These are phyloP conservation scores for Aspergillus thermomutatus DNA, from an alignment of 2,329 filamentous ascomycete species.

Conservation along the genomic window DNA sequence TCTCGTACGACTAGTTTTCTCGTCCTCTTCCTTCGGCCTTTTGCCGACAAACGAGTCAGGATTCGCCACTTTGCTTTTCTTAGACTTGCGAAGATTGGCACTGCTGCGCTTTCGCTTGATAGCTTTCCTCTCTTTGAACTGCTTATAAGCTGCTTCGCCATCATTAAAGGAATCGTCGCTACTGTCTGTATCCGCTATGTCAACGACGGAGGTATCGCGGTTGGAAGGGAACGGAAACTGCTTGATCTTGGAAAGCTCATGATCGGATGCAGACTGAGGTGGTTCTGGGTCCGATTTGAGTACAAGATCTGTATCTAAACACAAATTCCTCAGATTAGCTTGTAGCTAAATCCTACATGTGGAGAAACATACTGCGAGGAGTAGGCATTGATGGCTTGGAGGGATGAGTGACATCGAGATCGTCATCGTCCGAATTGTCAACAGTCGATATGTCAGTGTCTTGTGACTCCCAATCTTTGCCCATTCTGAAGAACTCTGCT, in stretches of 20 bases:
- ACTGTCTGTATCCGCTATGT: conserved; percentile 22
- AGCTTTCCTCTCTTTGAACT: conserved; percentile 60
- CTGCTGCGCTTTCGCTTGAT: conserved; percentile 52
- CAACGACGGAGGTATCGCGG: conserved; percentile 17
- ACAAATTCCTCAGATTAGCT: conserved; percentile 17
- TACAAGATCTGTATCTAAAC: conserved; percentile 1
- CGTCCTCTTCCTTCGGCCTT: conserved; percentile 24
- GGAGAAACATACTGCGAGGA: conserved; percentile 9
- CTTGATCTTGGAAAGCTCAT: neutral
- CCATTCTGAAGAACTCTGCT: conserved; percentile 22
- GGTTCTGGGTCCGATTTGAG: neutral
- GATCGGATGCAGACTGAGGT: neutral
- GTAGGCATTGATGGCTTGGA: conserved; percentile 5
- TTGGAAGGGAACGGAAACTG: conserved; percentile 9
- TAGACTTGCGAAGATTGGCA: conserved; percentile 47
- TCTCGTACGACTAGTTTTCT: conserved; percentile 17
- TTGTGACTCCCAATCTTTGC: conserved; percentile 21
- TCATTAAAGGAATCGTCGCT: conserved; percentile 36
- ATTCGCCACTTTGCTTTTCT: conserved; percentile 41
- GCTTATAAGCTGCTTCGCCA: conserved; percentile 52
- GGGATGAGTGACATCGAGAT: conserved; percentile 40
- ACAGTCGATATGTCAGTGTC: conserved; percentile 24
- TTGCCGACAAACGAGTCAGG: conserved; percentile 38
- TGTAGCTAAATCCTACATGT: neutral
- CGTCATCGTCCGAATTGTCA: conserved; percentile 36